A percentile compares a stretch with the other conserved stretches of the same genome.
phyloP scores from a whole-genome alignment of 176 grass and related monocot species.

The Juncus effusus region DNA sequence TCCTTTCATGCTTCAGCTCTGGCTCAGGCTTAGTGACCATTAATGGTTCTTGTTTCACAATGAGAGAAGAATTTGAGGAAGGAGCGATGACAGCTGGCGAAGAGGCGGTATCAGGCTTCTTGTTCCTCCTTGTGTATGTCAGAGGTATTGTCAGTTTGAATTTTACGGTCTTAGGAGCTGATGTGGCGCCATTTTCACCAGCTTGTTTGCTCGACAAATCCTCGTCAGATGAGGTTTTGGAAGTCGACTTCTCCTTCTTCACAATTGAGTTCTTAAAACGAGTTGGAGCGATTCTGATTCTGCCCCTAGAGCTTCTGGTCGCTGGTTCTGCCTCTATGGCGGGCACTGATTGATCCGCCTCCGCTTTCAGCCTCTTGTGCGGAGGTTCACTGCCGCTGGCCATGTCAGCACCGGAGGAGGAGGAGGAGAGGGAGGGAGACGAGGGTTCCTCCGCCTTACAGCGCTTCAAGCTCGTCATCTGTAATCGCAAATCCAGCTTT shows the following conservation, averaged over 20 bases:
- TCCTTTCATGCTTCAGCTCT: slow-evolving; percentile 16
- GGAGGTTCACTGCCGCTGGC: slow-evolving; percentile 1
- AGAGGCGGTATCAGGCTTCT: too few relatives aligned
- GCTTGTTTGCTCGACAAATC: slow-evolving; percentile 20
- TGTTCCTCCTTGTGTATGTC: slow-evolving; percentile 16
- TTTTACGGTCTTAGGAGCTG: slow-evolving; percentile 19
- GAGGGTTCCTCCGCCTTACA: slow-evolving; percentile 37
- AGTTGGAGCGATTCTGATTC: slow-evolving; percentile 48
- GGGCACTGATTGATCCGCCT: background rate
- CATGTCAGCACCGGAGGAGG: slow-evolving; percentile 33
- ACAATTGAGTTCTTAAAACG: slow-evolving; percentile 43
- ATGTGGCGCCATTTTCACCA: slow-evolving; percentile 26
- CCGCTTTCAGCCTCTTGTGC: slow-evolving; percentile 17
- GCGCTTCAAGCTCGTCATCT: slow-evolving; percentile 41
- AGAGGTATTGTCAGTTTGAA: slow-evolving; percentile 29
- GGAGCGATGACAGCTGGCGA: too few relatives aligned
- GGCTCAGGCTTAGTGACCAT: slow-evolving; percentile 37
- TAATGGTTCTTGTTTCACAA: background rate
- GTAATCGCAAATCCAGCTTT: slow-evolving; percentile 35
- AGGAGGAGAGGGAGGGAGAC: background rate
- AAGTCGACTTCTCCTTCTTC: slow-evolving; percentile 8
- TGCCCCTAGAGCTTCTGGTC: slow-evolving; percentile 45
- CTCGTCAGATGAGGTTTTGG: background rate
- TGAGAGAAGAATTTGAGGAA: background rate
- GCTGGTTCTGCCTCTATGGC: slow-evolving; percentile 15